Evolutionary conservation across 371 early-diverging fungal species (phyloP).

Genomic region (Mucor piriformis): DNA sequence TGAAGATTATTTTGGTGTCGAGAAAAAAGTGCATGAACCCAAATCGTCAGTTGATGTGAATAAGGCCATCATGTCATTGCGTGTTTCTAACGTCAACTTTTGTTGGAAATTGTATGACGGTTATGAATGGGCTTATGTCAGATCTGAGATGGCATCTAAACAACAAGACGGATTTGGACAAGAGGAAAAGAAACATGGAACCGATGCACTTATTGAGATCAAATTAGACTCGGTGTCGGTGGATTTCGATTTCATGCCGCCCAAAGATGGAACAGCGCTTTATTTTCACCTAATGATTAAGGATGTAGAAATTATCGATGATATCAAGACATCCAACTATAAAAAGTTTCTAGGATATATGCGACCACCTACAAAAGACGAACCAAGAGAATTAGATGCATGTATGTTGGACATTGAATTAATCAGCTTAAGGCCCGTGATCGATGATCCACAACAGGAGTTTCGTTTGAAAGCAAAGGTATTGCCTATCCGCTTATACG

Average conservation of each 20-base stretch:
- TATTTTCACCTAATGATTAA: conserved; percentile 55
- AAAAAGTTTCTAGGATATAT: conserved; percentile 74
- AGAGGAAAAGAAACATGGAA: neutral
- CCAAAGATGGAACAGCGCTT: conserved; percentile 47
- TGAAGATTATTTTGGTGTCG: conserved; percentile 64
- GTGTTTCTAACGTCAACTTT: conserved; percentile 62
- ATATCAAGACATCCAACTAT: conserved; percentile 77
- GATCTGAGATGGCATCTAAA: conserved; percentile 16
- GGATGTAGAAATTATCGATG: conserved; percentile 80
- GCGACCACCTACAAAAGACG: conserved; percentile 14
- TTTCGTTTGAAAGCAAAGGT: conserved; percentile 65
- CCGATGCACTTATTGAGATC: conserved; percentile 58
- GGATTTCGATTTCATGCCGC: conserved; percentile 62
- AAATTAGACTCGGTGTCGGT: conserved; percentile 53
- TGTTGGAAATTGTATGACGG: conserved; percentile 70
- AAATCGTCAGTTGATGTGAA: conserved; percentile 29
- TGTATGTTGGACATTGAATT: conserved; percentile 72
- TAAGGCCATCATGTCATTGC: conserved; percentile 48
- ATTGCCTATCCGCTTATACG: conserved; percentile 82
- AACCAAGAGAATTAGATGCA: conserved; percentile 61
- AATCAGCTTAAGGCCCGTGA: conserved; percentile 63
- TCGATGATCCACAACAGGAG: conserved; percentile 57
- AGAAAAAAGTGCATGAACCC: conserved; percentile 26
- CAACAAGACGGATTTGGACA: conserved; percentile 16
- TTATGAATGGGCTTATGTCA: conserved; percentile 52